Base-by-base conservation (phyloP, 1,284 basidiomycete species). In the Schizophyllum commune region DNA sequence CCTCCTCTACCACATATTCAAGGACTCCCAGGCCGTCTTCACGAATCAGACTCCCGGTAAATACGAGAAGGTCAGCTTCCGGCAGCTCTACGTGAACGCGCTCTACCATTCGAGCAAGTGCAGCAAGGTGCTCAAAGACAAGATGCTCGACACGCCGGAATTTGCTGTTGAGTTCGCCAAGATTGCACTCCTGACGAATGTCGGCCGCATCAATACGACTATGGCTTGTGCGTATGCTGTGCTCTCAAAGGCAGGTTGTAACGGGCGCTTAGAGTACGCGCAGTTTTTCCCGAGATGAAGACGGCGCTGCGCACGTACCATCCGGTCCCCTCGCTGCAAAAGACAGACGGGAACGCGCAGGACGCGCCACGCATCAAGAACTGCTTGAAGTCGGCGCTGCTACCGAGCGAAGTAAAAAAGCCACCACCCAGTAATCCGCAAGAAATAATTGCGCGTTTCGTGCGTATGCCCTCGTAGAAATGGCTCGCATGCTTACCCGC, bases 141-240 rank as follows among this genome's bases (percentile, higher is more conserved):
- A 92, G 73, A 89, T 94, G 80, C 70, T 84, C 56, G 88, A 91
- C 60, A 88, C 84, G 1, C 89, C 89, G 34, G 83, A 84, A 17
- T 96, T 93, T 71, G 89, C 86, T 2, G 77, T 87, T 61, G 92
- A 94, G 73, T 85, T 94, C 65, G 89, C 86, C 58, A 94, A 91
- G 77, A 83, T 95, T 55, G 89, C 91, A 52, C 77, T 96, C 27
- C 79, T 96, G 55, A 91, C 94, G 56, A 96, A 96, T 68, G 88
- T 95, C 58, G 94, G 94, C 17, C 80, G 93, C 61, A 92, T 96
- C 72, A 96, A 96, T 70, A 96, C 94, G 21, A 96, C 94, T 33
- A 89, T 95, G 82, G 94, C 94, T 62, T 96, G 91, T 93, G 13
- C 6, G 34, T n/a, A n/a, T 13, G 57, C 47, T 62, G 56, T 33